These are phyloP conservation scores for Coemansia sp. DNA, from an alignment of 192 early-diverging fungal genomes.

Conservation along the genomic window DNA sequence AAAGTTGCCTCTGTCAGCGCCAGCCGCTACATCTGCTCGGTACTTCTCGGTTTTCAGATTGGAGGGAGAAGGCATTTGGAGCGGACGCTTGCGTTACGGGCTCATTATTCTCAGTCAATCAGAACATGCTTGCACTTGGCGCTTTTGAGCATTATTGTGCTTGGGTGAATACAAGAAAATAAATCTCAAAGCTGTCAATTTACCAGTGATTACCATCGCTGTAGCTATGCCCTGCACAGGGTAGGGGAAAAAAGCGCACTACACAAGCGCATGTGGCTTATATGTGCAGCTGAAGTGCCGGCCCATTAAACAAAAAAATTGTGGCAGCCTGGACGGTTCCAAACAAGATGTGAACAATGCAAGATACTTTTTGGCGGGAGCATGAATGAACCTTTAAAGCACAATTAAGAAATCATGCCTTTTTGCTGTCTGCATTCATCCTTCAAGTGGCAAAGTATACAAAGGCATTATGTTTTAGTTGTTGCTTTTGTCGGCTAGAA, in stretches of 20 bases:
- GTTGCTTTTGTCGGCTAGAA: not conserved
- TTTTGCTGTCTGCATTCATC: constrained; percentile 6
- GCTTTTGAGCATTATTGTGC: not conserved
- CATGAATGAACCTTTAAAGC: not conserved
- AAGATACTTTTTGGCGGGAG: not conserved
- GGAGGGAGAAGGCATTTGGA: not conserved
- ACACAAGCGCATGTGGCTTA: not conserved
- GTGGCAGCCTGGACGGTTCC: not conserved
- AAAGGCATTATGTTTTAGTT: not conserved
- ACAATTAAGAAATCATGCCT: constrained; percentile 2
- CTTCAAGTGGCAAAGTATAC: constrained; percentile 9
- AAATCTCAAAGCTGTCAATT: constrained; percentile 10
- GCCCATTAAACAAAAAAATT: not conserved
- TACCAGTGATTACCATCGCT: not conserved
- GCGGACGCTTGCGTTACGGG: not conserved
- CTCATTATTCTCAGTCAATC: constrained; percentile 13
- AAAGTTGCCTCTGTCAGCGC: not conserved
- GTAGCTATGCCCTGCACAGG: constrained; percentile 10
- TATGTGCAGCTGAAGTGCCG: not conserved
- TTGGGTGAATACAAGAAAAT: not conserved
- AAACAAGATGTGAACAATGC: constrained; percentile 1
- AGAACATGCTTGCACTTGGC: constrained; percentile 6
- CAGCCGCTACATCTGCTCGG: not conserved
- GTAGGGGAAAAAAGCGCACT: not conserved
- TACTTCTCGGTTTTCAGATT: not conserved